A percentile compares a stretch with the other conserved stretches of the same genome.
These are phyloP conservation scores for Echinosophora koreensis DNA, from an alignment of 306 rosid genomes.

Conservation along the genomic window DNA sequence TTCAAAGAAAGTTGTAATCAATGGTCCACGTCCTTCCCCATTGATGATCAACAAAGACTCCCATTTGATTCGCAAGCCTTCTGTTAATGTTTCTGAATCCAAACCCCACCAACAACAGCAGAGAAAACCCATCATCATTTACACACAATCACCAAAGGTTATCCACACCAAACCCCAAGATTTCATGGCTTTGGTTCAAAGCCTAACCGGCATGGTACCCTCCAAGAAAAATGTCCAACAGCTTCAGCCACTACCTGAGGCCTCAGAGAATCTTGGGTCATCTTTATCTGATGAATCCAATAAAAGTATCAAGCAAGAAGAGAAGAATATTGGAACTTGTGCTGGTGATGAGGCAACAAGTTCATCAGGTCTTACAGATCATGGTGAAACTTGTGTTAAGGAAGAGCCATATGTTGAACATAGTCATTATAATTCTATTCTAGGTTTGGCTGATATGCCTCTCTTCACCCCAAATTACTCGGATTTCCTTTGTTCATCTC, in stretches of 20 bases:
- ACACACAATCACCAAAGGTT: slow-evolving; percentile 69
- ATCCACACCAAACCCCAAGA: slow-evolving; percentile 66
- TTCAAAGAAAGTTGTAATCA: slow-evolving; percentile 37
- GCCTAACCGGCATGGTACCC: slow-evolving; percentile 63
- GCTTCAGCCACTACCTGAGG: neutral
- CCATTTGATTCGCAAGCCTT: slow-evolving; percentile 50
- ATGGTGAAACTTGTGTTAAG: slow-evolving; percentile 32
- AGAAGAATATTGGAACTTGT: neutral
- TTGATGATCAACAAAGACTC: slow-evolving; percentile 60
- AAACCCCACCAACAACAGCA: slow-evolving; percentile 43
- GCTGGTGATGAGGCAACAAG: slow-evolving; percentile 35
- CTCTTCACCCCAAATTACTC: slow-evolving; percentile 57
- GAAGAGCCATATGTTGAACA: neutral
- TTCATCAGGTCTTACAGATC: neutral
- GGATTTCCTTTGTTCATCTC: slow-evolving; percentile 50
- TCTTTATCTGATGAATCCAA: neutral
- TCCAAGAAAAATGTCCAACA: slow-evolving; percentile 10
- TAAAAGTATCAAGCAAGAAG: neutral
- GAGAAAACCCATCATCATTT: slow-evolving; percentile 61
- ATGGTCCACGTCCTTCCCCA: slow-evolving; percentile 68
- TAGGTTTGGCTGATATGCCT: slow-evolving; percentile 53
- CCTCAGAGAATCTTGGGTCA: neutral
- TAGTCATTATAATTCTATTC: neutral
- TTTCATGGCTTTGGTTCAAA: slow-evolving; percentile 79
- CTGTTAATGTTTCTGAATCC: neutral